Percentiles rank a stretch among this genome's conserved stretches.
These are phyloP conservation scores for Ophiostoma piceae DNA, from an alignment of 2,329 filamentous ascomycete species.

Conservation along the genomic window DNA sequence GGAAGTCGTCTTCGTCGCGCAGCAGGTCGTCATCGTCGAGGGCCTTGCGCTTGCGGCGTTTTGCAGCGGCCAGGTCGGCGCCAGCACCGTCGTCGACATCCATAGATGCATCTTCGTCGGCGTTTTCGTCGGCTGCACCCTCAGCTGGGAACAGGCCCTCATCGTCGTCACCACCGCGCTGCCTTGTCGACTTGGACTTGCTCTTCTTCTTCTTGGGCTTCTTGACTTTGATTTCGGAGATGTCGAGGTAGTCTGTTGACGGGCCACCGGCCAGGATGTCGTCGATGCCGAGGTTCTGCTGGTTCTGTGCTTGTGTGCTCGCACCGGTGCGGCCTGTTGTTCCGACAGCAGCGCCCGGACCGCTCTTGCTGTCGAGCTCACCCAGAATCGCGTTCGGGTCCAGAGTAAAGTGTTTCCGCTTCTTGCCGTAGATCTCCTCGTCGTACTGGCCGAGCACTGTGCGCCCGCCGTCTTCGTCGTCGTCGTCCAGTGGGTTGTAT, in stretches of 20 bases:
- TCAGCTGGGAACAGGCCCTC: slow-evolving; percentile 47
- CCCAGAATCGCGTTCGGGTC: slow-evolving; percentile 68
- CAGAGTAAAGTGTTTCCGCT: slow-evolving; percentile 79
- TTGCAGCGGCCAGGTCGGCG: slow-evolving; percentile 34
- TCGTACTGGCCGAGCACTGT: slow-evolving; percentile 86
- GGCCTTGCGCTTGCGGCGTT: slow-evolving; percentile 56
- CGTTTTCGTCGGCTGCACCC: background rate
- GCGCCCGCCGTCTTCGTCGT: slow-evolving; percentile 59
- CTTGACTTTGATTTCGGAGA: slow-evolving; percentile 83
- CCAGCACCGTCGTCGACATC: slow-evolving; percentile 27
- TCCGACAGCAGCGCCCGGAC: background rate
- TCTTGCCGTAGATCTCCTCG: slow-evolving; percentile 89
- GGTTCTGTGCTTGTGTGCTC: background rate
- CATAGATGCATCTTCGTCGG: slow-evolving; percentile 35
- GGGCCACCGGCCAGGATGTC: slow-evolving; percentile 61
- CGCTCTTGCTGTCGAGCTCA: slow-evolving; percentile 46
- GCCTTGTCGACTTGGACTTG: slow-evolving; percentile 66
- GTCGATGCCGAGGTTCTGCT: slow-evolving; percentile 50
- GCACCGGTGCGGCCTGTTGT: background rate
- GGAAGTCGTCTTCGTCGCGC: slow-evolving; percentile 81
- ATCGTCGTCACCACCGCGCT: slow-evolving; percentile 58
- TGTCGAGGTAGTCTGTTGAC: slow-evolving; percentile 81
- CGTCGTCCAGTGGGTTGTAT: slow-evolving; percentile 71
- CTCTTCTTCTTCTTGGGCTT: slow-evolving; percentile 85
- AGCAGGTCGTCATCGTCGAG: slow-evolving; percentile 62